Base-by-base conservation (phyloP, 441 rosid species). In the Aquilaria agallochum region DNA sequence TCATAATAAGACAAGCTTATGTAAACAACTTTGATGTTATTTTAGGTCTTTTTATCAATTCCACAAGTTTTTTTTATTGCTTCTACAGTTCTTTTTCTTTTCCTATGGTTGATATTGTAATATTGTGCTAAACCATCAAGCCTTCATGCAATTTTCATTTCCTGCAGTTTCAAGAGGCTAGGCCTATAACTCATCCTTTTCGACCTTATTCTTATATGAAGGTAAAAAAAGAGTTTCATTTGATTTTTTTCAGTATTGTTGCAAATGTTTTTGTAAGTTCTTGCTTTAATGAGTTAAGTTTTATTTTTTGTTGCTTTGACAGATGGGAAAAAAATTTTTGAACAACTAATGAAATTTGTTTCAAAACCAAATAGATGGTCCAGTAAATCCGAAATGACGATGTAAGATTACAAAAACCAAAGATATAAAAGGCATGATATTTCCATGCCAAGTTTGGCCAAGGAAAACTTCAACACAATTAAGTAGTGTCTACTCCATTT, bases 101-200 rank as follows among this genome's bases (percentile, higher is more conserved):
- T 42, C 27, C 47, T 50, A 42, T 30, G 27, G 11, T 5, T 59
- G 53, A 42, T 46, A 65, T 9, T 36, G 27, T 65, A 5, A 40
- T 58, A 33, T 64, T 12, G 27, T 36, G 42, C 27, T 20, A 20
- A 20, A 20, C 27, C 27, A 20, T 20, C 27, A 20, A 20, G 27
- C 27, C 27, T 20, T 20, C 27, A 20, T 20, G 27, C 8, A 55
- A 53, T 65, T 15, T 11, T 42, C 52, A 50, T 10, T 44, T 66
- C 58, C 57, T 45, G 36, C 65, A 60, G 56, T 58, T 68, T 53
- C 71, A 92, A 98, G 99, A 95, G 88, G 86, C 88, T 68, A 95
- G 99, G 80, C 99, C 99, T 32, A 95, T 95, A 97, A 98, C 99
- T 64, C 98, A 95, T 77, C 98, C 99, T 68, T 96, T 95, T 51